phyloP scores from a whole-genome alignment of 2,329 filamentous ascomycete genomes.

The Fusarium vanettenii region DNA sequence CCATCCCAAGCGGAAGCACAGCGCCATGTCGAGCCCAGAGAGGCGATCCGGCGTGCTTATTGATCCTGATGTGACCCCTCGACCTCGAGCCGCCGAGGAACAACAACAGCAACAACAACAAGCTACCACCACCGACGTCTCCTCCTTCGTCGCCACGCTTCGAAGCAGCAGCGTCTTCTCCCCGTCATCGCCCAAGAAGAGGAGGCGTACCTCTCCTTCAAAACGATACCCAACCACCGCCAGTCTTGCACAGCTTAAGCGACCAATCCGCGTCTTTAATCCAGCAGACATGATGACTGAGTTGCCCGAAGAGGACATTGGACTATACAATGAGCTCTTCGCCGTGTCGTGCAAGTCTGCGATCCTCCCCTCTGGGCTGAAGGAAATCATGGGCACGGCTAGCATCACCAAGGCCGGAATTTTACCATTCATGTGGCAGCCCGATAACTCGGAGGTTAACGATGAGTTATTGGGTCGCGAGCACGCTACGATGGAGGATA shows the following conservation, averaged over 20 bases:
- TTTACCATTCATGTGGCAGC: background rate
- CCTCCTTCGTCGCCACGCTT: background rate
- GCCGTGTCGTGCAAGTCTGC: background rate
- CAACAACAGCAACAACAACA: background rate
- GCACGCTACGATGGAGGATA: background rate
- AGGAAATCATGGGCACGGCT: background rate
- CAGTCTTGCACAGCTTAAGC: background rate
- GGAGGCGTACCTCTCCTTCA: background rate
- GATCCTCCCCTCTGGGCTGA: background rate
- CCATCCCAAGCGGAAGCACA: background rate
- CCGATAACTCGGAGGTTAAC: background rate
- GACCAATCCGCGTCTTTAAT: background rate
- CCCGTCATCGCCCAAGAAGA: background rate
- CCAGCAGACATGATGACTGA: background rate
- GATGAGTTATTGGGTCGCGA: background rate
- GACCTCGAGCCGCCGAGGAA: background rate
- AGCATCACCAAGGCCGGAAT: background rate
- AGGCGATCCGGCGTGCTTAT: background rate
- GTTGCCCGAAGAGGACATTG: background rate
- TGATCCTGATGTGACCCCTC: slow-evolving; percentile 2
- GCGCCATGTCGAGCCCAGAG: background rate
- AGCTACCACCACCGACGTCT: background rate
- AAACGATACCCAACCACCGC: background rate
- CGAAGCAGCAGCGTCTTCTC: background rate
- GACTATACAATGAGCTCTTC: background rate